phyloP scores from a whole-genome alignment of 768 basidiomycete species.

The Mrakia frigida region DNA sequence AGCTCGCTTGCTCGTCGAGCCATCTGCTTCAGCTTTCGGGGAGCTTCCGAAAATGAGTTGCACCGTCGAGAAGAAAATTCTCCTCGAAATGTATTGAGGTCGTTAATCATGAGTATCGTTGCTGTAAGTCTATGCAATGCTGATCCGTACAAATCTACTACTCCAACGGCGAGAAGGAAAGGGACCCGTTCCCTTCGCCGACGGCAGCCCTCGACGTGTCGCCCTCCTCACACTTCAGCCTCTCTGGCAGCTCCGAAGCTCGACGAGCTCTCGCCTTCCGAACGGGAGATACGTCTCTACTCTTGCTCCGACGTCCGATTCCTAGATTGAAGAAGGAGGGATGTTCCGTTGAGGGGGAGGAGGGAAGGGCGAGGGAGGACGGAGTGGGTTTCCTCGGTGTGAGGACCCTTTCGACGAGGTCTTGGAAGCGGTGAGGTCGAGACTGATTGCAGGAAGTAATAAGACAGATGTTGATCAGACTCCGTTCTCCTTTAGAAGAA shows the following conservation, averaged over 20 bases:
- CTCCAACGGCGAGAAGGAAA: not conserved
- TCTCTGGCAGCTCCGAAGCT: not conserved
- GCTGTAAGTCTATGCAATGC: not conserved
- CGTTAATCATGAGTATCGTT: not conserved
- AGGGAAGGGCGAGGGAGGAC: not conserved
- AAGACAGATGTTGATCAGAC: not conserved
- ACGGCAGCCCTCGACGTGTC: not conserved
- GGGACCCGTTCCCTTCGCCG: not conserved
- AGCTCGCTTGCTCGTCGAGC: not conserved
- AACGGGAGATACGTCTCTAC: not conserved
- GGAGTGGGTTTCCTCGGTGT: not conserved
- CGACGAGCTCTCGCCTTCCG: not conserved
- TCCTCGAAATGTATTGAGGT: not conserved
- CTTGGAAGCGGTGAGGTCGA: not conserved
- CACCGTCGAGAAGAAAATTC: not conserved
- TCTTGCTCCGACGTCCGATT: not conserved
- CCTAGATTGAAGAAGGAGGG: not conserved
- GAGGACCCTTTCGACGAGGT: slow-evolving; percentile 3
- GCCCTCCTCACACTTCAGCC: not conserved
- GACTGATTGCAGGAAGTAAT: not conserved
- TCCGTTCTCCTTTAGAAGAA: not conserved
- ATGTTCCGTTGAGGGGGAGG: not conserved
- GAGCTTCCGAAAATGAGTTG: not conserved
- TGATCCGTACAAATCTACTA: not conserved
- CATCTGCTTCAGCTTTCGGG: not conserved